These are phyloP conservation scores for Globisporangium mamillatum DNA, from an alignment of 352 stramenopile species.

Conservation along the genomic window DNA sequence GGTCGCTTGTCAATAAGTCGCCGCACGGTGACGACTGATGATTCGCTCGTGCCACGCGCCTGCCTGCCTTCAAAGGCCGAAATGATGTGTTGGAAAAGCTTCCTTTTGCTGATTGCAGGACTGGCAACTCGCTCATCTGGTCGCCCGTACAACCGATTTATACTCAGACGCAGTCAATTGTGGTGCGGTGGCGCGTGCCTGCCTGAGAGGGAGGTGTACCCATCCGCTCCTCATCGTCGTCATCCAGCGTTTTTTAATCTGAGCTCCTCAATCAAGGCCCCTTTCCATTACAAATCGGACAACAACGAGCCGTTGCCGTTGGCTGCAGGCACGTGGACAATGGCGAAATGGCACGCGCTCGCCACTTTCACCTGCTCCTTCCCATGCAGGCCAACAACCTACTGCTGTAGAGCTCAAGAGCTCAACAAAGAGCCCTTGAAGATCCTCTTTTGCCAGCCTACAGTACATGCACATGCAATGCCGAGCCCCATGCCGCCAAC, in stretches of 20 bases:
- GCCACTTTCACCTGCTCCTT: neutral
- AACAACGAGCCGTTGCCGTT: neutral
- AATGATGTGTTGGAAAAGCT: neutral
- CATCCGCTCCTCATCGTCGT: conserved; percentile 3
- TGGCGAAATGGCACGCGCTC: neutral
- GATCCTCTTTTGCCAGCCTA: neutral
- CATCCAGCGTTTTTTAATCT: conserved; percentile 7
- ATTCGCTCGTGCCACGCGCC: conserved; percentile 1
- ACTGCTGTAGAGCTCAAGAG: neutral
- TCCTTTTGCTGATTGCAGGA: neutral
- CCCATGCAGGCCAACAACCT: neutral
- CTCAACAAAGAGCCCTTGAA: conserved; percentile 10
- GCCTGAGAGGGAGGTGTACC: neutral
- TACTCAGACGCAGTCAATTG: neutral
- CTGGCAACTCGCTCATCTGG: conserved; percentile 6
- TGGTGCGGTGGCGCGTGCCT: neutral
- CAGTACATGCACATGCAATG: neutral
- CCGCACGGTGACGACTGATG: neutral
- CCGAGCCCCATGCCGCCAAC: neutral
- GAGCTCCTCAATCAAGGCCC: neutral
- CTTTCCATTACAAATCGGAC: neutral
- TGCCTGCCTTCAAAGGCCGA: neutral
- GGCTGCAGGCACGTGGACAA: conserved; percentile 3
- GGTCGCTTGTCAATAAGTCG: neutral
- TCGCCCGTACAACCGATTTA: neutral